Conservation (phyloP, 495 filamentous ascomycete genomes). For the Penicillium waksmanii region DNA sequence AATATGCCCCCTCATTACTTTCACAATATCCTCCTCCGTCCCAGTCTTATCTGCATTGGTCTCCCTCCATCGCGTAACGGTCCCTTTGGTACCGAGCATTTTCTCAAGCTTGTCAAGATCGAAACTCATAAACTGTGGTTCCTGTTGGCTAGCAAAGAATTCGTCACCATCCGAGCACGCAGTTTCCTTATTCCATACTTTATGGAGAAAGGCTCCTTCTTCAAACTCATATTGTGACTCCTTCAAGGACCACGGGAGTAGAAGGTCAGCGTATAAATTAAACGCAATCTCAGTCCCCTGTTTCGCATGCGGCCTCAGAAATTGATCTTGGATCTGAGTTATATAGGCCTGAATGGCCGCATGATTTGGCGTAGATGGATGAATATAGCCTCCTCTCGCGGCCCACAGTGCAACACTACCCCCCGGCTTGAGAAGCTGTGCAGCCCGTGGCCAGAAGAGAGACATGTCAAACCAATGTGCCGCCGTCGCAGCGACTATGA, state of each 20-base stretch:
- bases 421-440: conserved; percentile 51
- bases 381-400: conserved; percentile 17
- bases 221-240: conserved; percentile 42
- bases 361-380: conserved; percentile 38
- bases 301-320: conserved; percentile 36
- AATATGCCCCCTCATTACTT: conserved; percentile 14
- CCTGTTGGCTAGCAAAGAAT: conserved; percentile 26
- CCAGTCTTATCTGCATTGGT: conserved; percentile 39
- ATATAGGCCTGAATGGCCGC: conserved; percentile 32
- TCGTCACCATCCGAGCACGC: conserved; percentile 19
- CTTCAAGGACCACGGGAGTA: conserved; percentile 51
- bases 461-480: conserved; percentile 66
- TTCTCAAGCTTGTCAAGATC: conserved; percentile 29
- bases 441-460: conserved; percentile 54
- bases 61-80: conserved; percentile 52
- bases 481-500: conserved; percentile 53
- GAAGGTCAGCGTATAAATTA: conserved; percentile 42
- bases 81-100: conserved; percentile 41
- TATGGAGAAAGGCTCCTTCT: conserved; percentile 37
- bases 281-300: conserved; percentile 40
- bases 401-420: conserved; percentile 61
- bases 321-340: conserved; percentile 29
- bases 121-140: conserved; percentile 18
- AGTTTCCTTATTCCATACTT: conserved; percentile 39
- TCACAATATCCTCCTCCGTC: conserved; percentile 28